These are phyloP conservation scores for Salvia miltiorrhiza DNA, from an alignment of 257 asterid species.

Conservation along the genomic window DNA sequence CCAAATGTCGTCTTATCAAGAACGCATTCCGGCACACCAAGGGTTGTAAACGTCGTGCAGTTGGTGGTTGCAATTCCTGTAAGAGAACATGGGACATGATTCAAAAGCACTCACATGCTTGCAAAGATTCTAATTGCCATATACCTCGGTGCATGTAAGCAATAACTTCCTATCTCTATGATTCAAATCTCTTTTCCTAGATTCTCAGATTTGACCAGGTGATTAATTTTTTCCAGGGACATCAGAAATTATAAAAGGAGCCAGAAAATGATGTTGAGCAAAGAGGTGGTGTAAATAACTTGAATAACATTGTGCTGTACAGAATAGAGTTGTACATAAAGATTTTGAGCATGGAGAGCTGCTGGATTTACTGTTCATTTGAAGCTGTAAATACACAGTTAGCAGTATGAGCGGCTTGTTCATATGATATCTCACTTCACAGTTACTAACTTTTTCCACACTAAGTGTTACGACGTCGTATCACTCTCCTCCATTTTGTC, in stretches of 20 bases:
- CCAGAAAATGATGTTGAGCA: slow-evolving; percentile 1
- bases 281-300: slow-evolving; percentile 19
- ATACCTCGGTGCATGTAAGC: slow-evolving; percentile 60
- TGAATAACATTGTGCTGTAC: background rate
- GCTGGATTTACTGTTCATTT: background rate
- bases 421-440: background rate
- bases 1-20: slow-evolving; percentile 32
- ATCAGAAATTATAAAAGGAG: slow-evolving; percentile 22
- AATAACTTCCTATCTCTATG: background rate
- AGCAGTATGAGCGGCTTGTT: background rate
- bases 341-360: background rate
- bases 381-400: background rate
- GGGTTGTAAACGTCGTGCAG: slow-evolving; percentile 26
- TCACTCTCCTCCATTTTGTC: background rate
- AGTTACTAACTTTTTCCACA: background rate
- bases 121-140: slow-evolving; percentile 36
- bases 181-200: slow-evolving; percentile 1
- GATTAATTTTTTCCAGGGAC: slow-evolving; percentile 28
- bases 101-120: slow-evolving; percentile 33
- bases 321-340: background rate
- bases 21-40: slow-evolving; percentile 32
- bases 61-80: slow-evolving; percentile 43
- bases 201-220: background rate
- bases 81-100: slow-evolving; percentile 39
- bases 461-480: background rate